Base-by-base conservation (phyloP, 129 eudicot species). In the Centaurea solstitialis region DNA sequence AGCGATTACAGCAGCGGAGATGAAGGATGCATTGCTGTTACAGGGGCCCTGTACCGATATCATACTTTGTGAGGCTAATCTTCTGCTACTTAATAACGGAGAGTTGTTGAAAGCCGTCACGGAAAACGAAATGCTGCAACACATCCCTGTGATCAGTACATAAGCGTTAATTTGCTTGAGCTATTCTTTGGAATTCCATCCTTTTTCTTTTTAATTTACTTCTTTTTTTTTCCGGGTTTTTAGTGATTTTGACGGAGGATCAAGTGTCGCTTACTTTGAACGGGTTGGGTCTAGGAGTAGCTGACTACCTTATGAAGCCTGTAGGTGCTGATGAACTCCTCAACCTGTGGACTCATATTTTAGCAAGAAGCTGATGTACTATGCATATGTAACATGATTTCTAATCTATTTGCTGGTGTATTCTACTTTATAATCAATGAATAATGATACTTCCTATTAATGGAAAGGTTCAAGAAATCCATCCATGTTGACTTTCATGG, bases 281-380 rank as follows among this genome's bases (percentile, higher is more conserved):
- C 79, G 88, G 93, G 26, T 67, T 89, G 82, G 79, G 78, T 26
- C 76, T 87, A 73, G 93, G 93, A 75, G 93, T 90, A 20, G 87
- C 87, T 1, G 93, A 87, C 77, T 89, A 87, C 53, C 85, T 89
- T 76, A 78, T 89, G 87, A 89, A 85, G 87, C 93, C 93, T 40
- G 26, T 89, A 53, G 69, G 82, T 13, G 73, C 78, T 8, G 76
- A 83, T 28, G 89, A 75, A 69, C 77, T 87, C 15, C 83, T 78
- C 11, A 82, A 83, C 73, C 53, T 89, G 71, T 87, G 93, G 89
- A 77, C 75, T 75, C 93, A 83, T 79, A 41, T 79, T 57, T 57
- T n/a, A 57, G 65, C 65, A 57, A 57, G 65, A 57, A 57, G 65
- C 22, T 57, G 65, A 57, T 57, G 62, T 57, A 57, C 65, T 57